phyloP scores from a whole-genome alignment of 306 rosid species.

The Vigna angularis region DNA sequence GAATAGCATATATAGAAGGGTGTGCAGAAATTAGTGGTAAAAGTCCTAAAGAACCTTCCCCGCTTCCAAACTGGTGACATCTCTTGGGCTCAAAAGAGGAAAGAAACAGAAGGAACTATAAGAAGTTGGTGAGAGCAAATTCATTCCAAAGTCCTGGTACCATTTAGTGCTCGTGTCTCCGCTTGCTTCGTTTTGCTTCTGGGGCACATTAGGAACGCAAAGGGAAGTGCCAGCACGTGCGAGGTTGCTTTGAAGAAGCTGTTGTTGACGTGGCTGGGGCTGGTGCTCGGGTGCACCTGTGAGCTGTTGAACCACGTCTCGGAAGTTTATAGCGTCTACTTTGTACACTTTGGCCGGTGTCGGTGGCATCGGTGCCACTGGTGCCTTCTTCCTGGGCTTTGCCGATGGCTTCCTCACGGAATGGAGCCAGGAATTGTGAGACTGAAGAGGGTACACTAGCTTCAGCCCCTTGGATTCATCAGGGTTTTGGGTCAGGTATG shows the following conservation, averaged over 20 bases:
- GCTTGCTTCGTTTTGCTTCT: background rate
- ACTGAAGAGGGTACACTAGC: conserved; percentile 34
- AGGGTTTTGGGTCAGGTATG: conserved; percentile 24
- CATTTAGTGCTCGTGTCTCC: conserved; percentile 30
- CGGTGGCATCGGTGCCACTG: conserved; percentile 73
- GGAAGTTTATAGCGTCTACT: conserved; percentile 79
- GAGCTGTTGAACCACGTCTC: conserved; percentile 77
- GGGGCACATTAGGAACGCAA: background rate
- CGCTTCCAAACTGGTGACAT: conserved; percentile 45
- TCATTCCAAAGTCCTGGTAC: conserved; percentile 50
- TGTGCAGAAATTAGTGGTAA: background rate
- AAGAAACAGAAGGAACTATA: conserved; percentile 49
- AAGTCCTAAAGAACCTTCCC: conserved; percentile 38
- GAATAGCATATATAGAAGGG: background rate
- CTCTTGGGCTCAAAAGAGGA: conserved; percentile 61
- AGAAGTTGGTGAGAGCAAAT: conserved; percentile 56
- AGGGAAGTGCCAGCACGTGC: conserved; percentile 40
- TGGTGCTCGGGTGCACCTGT: conserved; percentile 66
- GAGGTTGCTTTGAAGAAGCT: conserved; percentile 37
- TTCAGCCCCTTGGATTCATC: conserved; percentile 18
- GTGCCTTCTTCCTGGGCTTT: conserved; percentile 70
- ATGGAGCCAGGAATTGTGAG: conserved; percentile 50
- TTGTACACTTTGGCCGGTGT: conserved; percentile 64
- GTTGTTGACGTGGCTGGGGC: conserved; percentile 12
- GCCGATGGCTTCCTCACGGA: conserved; percentile 53